Percentiles rank a stretch among this genome's conserved stretches.
Conservation (phyloP, 305 asterid species). For the Solanum hybrid region DNA sequence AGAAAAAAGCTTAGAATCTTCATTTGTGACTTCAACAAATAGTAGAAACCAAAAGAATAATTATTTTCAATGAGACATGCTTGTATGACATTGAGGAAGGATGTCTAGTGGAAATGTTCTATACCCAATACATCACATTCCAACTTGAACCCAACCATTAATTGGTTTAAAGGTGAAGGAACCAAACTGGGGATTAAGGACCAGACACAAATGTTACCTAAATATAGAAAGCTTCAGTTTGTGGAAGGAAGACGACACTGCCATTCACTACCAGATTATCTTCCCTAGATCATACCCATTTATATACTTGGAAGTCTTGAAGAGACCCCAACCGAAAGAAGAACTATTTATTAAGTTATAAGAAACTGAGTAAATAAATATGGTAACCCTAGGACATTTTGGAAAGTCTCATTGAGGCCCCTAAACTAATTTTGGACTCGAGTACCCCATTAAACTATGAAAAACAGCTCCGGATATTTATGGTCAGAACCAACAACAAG, state of each 20-base stretch:
- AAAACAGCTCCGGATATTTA: background rate
- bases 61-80: background rate
- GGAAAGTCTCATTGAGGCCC: background rate
- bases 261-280: background rate
- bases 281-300: background rate
- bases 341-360: background rate
- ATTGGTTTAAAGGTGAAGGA: background rate
- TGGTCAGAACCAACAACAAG: background rate
- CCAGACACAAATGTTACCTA: background rate
- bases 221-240: background rate
- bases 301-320: background rate
- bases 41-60: background rate
- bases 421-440: background rate
- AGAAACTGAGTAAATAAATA: background rate
- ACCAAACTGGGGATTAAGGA: background rate
- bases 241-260: background rate
- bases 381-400: background rate
- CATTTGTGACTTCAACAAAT: background rate
- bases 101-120: background rate
- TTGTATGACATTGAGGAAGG: background rate
- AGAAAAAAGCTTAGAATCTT: background rate
- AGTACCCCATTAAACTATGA: background rate
- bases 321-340: background rate
- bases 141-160: background rate
- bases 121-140: background rate